Percentiles rank a stretch among this genome's conserved stretches.
Evolutionary conservation across 139 green algal species (phyloP).

Genomic region (Chlamydomonas incerta): DNA sequence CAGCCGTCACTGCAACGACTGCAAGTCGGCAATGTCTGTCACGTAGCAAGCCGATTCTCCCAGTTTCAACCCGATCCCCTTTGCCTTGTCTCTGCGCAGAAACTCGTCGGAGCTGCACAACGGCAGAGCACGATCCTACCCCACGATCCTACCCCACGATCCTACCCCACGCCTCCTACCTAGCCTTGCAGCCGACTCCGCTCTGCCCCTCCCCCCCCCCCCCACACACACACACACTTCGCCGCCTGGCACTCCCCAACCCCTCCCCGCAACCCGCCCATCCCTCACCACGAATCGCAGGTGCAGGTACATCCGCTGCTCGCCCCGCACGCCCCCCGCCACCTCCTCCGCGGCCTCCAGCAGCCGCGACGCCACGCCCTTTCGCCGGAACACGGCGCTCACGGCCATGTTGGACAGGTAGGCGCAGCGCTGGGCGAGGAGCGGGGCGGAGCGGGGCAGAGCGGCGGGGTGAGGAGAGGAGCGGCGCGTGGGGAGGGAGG

Average conservation of each 20-base stretch:
- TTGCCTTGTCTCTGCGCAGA: too few relatives aligned
- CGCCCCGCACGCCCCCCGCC: slow-evolving; percentile 32
- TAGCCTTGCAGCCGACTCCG: too few relatives aligned
- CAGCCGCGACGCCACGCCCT: slow-evolving; percentile 63
- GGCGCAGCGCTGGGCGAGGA: slow-evolving; percentile 56
- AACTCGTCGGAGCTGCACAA: too few relatives aligned
- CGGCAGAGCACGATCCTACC: too few relatives aligned
- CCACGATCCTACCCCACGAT: too few relatives aligned
- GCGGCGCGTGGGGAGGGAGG: neutral
- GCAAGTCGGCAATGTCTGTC: too few relatives aligned
- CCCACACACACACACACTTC: too few relatives aligned
- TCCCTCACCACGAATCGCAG: slow-evolving; percentile 55
- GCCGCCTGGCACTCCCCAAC: too few relatives aligned
- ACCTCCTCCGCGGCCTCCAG: slow-evolving; percentile 68
- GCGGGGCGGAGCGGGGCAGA: neutral
- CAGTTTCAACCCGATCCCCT: too few relatives aligned
- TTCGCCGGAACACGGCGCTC: slow-evolving; percentile 31
- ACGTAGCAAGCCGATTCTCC: too few relatives aligned
- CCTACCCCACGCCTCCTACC: too few relatives aligned
- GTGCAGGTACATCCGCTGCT: slow-evolving; percentile 70
- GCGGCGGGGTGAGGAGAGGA: neutral
- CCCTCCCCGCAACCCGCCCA: neutral
- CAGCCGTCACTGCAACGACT: neutral
- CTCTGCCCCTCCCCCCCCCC: too few relatives aligned
- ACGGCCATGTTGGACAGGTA: slow-evolving; percentile 88